phyloP scores from a whole-genome alignment of 1,139 yeast species.

The Protomyces lactucae-debilis region DNA sequence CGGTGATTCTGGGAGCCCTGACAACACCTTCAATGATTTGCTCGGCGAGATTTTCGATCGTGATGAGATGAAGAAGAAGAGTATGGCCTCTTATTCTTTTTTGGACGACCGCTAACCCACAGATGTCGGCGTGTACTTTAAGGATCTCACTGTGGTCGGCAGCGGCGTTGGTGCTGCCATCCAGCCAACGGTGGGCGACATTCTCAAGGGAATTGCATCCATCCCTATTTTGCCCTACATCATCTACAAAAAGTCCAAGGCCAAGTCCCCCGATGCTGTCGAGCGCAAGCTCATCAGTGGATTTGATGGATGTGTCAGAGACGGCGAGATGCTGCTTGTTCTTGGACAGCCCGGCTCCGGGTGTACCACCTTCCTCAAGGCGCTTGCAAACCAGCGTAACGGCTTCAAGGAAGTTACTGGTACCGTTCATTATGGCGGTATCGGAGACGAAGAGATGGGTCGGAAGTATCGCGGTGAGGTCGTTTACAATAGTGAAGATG shows the following conservation, averaged over 20 bases:
- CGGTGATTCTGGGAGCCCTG: neutral
- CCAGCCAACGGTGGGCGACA: conserved; percentile 48
- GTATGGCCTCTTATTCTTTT: neutral
- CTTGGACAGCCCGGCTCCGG: conserved; percentile 66
- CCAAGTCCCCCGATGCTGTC: neutral
- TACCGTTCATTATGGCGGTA: conserved; percentile 24
- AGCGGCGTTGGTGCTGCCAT: conserved; percentile 51
- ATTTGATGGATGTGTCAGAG: conserved; percentile 45
- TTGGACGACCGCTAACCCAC: neutral
- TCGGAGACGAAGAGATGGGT: conserved; percentile 16
- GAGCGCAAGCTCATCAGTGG: conserved; percentile 40
- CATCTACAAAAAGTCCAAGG: conserved; percentile 3
- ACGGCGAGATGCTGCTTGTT: conserved; percentile 54
- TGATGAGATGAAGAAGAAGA: conserved; percentile 27
- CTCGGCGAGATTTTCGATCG: conserved; percentile 23
- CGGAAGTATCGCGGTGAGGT: conserved; percentile 27
- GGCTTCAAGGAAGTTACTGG: conserved; percentile 46
- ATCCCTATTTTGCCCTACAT: conserved; percentile 8
- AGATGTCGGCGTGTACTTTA: conserved; percentile 48
- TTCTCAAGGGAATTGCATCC: conserved; percentile 34
- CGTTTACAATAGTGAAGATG: conserved; percentile 40
- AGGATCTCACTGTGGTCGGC: conserved; percentile 48
- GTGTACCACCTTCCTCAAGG: conserved; percentile 47
- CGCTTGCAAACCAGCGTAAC: conserved; percentile 55
- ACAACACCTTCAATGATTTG: conserved; percentile 14